A percentile compares a stretch with the other conserved stretches of the same genome.
Evolutionary conservation across 1,284 basidiomycete genomes (phyloP).

Genomic region (Tylopilus sp.): DNA sequence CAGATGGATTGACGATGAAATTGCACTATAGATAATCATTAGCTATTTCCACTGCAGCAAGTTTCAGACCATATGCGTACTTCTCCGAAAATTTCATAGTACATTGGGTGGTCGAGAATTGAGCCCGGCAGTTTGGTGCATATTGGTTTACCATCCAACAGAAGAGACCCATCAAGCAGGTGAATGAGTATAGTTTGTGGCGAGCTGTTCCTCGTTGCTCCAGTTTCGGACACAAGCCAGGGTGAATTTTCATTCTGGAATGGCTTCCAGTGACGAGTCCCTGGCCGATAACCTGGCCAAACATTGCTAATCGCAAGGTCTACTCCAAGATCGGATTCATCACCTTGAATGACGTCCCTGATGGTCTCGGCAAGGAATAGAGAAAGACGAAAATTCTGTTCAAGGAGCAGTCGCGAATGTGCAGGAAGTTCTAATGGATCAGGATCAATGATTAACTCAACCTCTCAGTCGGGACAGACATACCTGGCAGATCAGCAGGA

Average conservation of each 20-base stretch:
- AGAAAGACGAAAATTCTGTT: slow-evolving; percentile 38
- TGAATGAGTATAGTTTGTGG: slow-evolving; percentile 9
- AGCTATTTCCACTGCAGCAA: too few relatives aligned
- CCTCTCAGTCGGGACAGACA: too few relatives aligned
- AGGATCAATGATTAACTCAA: too few relatives aligned
- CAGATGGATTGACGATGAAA: too few relatives aligned
- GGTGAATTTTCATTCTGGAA: neutral
- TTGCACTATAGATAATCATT: too few relatives aligned
- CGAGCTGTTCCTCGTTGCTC: too few relatives aligned
- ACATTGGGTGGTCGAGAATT: slow-evolving; percentile 37
- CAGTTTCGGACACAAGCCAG: slow-evolving; percentile 7
- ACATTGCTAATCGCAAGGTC: slow-evolving; percentile 47
- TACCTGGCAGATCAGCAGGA: too few relatives aligned
- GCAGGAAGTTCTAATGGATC: slow-evolving; percentile 17
- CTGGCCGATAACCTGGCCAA: slow-evolving; percentile 36
- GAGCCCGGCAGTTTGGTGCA: slow-evolving; percentile 45
- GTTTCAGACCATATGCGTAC: slow-evolving; percentile 19
- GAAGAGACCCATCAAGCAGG: slow-evolving; percentile 8
- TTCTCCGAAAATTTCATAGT: slow-evolving; percentile 37
- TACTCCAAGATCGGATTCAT: slow-evolving; percentile 31
- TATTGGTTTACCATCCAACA: slow-evolving; percentile 46
- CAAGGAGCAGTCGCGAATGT: slow-evolving; percentile 20
- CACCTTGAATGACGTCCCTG: slow-evolving; percentile 8
- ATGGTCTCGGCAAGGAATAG: slow-evolving; percentile 36
- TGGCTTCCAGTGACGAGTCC: neutral